A percentile compares a stretch with the other conserved stretches of the same genome.
These are phyloP conservation scores for Dactylonectria macrodidyma DNA, from an alignment of 2,329 filamentous ascomycete genomes.

Conservation along the genomic window DNA sequence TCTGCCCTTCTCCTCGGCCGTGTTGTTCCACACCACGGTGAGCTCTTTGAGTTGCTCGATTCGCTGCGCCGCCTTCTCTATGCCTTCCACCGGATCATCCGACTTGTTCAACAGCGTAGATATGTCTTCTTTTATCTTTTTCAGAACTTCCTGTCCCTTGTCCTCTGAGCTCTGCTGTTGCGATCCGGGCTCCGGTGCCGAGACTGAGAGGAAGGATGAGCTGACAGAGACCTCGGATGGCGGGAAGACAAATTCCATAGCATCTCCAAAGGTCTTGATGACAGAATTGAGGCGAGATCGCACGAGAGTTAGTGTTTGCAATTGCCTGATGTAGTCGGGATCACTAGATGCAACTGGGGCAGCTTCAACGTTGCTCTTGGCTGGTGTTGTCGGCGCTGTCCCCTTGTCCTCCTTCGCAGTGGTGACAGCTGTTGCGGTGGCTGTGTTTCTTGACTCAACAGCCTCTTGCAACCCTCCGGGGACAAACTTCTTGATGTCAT, in stretches of 20 bases:
- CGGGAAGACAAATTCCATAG: conserved; percentile 95
- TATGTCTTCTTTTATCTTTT: conserved; percentile 80
- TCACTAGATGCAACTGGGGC: conserved; percentile 55
- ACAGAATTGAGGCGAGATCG: conserved; percentile 89
- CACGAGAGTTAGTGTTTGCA: conserved; percentile 87
- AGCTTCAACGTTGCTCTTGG: too few relatives aligned
- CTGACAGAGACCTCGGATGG: conserved; percentile 88
- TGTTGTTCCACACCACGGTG: conserved; percentile 92
- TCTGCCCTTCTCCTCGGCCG: conserved; percentile 91
- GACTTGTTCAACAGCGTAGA: conserved; percentile 72
- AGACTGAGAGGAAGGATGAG: conserved; percentile 91
- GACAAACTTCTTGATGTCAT: conserved; percentile 82
- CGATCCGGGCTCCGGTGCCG: conserved; percentile 81
- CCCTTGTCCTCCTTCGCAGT: conserved; percentile 37
- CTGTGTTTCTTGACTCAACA: conserved; percentile 44
- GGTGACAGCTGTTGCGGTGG: conserved; percentile 26
- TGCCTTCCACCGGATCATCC: conserved; percentile 73
- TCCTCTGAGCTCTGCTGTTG: conserved; percentile 81
- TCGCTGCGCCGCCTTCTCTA: conserved; percentile 80
- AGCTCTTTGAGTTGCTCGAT: conserved; percentile 85
- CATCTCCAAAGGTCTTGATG: conserved; percentile 92
- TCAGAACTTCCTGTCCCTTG: conserved; percentile 87
- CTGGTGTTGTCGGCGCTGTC: conserved; percentile 41
- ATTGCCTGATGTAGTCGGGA: conserved; percentile 80
- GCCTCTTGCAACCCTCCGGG: conserved; percentile 63